A percentile compares a stretch with the other conserved stretches of the same genome.
phyloP scores from a whole-genome alignment of 371 early-diverging fungal genomes.

The Mortierella sp. region DNA sequence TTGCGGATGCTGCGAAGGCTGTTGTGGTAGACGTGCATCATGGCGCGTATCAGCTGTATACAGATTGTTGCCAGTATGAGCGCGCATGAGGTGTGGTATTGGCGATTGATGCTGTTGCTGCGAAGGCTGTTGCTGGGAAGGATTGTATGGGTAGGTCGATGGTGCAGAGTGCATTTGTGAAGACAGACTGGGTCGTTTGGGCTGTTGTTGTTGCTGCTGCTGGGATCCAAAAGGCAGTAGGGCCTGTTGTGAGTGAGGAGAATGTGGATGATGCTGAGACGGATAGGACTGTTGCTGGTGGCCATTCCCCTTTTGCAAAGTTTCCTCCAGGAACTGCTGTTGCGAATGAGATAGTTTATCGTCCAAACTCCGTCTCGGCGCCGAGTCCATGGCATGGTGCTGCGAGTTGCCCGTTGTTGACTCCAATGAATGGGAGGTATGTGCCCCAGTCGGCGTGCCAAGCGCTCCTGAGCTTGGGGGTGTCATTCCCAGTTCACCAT shows the following conservation, averaged over 20 bases:
- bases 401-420: neutral
- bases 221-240: constrained; percentile 7
- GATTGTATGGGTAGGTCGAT: constrained; percentile 14
- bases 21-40: constrained; percentile 14
- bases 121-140: constrained; percentile 14
- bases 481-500: constrained; percentile 10
- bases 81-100: constrained; percentile 23
- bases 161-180: constrained; percentile 5
- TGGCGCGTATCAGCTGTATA: constrained; percentile 17
- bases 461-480: constrained; percentile 8
- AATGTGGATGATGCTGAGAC: constrained; percentile 19
- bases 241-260: constrained; percentile 15
- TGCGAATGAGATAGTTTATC: constrained; percentile 38
- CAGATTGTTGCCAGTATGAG: constrained; percentile 5
- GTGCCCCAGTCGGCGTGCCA: constrained; percentile 24
- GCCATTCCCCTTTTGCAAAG: constrained; percentile 23
- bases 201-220: constrained; percentile 18
- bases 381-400: constrained; percentile 3
- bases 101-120: constrained; percentile 14
- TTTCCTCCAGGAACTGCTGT: constrained; percentile 38
- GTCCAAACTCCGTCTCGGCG: constrained; percentile 22
- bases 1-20: constrained; percentile 18
- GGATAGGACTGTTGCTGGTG: constrained; percentile 1
- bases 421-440: constrained; percentile 21
- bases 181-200: neutral